A percentile compares a stretch with the other conserved stretches of the same genome.
These are phyloP conservation scores for Pisolithus tinctorius DNA, from an alignment of 768 basidiomycete genomes.

Conservation along the genomic window DNA sequence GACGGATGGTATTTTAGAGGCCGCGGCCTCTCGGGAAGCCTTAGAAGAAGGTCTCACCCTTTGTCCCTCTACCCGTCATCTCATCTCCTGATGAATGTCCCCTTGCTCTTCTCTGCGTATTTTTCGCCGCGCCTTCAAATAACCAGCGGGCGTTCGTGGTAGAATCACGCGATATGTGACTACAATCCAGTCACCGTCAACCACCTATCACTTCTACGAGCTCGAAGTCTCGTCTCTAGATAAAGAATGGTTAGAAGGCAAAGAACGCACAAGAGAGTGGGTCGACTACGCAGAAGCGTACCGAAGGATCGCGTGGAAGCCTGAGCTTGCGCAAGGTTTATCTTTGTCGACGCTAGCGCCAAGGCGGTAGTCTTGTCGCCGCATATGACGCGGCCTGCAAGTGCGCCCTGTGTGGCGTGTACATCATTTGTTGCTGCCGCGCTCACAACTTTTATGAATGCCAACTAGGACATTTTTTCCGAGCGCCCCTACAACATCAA, in stretches of 20 bases:
- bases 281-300: conserved; percentile 82
- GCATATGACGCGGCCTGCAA: background rate
- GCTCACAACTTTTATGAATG: background rate
- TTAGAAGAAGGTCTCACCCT: conserved; percentile 93
- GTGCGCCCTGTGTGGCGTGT: conserved; percentile 5
- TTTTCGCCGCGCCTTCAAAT: conserved; percentile 19
- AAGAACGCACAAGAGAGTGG: conserved; percentile 80
- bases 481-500: conserved; percentile 8
- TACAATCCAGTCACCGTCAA: conserved; percentile 70
- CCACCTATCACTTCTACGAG: conserved; percentile 88
- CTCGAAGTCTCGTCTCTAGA: conserved; percentile 76
- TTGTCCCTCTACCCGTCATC: conserved; percentile 69
- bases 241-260: conserved; percentile 72
- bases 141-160: conserved; percentile 79
- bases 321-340: conserved; percentile 75
- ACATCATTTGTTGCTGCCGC: background rate
- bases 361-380: conserved; percentile 31
- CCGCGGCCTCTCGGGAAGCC: conserved; percentile 87
- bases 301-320: conserved; percentile 72
- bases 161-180: conserved; percentile 79
- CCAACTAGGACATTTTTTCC: background rate
- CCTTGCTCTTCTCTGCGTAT: conserved; percentile 30
- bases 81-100: conserved; percentile 60
- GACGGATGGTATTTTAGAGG: conserved; percentile 74
- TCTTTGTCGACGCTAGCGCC: conserved; percentile 65